Evolutionary conservation across 1,284 basidiomycete genomes (phyloP).

Genomic region (Athelia sp.): DNA sequence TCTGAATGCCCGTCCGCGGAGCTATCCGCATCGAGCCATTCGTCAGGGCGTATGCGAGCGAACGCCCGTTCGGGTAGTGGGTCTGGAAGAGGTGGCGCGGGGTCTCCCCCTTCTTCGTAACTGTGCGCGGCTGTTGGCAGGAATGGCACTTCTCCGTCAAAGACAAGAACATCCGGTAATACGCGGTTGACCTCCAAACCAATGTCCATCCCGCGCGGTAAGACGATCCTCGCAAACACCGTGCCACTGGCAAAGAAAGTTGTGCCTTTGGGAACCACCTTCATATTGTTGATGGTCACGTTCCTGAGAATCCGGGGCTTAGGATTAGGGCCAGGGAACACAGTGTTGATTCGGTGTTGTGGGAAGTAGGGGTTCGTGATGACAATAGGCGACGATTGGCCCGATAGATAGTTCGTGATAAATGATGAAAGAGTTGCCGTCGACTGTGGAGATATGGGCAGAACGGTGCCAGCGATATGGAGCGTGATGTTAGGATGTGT

Average conservation of each 20-base stretch:
- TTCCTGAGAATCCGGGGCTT: constrained; percentile 60
- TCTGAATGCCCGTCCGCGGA: constrained; percentile 32
- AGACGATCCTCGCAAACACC: constrained; percentile 56
- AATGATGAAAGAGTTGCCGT: constrained; percentile 53
- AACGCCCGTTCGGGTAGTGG: constrained; percentile 68
- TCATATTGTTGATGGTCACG: constrained; percentile 72
- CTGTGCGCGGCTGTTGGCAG: background rate
- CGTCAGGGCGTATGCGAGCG: constrained; percentile 62
- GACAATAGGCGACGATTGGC: constrained; percentile 47
- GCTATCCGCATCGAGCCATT: constrained; percentile 60
- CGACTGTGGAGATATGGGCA: constrained; percentile 44
- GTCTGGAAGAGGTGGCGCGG: constrained; percentile 45
- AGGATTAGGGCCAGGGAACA: constrained; percentile 60
- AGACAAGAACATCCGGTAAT: constrained; percentile 70
- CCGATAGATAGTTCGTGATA: constrained; percentile 56
- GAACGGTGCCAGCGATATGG: constrained; percentile 48
- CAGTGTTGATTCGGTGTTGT: constrained; percentile 37
- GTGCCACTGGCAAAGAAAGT: constrained; percentile 61
- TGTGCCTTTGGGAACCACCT: constrained; percentile 46
- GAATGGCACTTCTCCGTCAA: constrained; percentile 60
- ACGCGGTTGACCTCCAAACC: constrained; percentile 55
- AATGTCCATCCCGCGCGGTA: constrained; percentile 63
- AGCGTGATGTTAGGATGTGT: constrained; percentile 67
- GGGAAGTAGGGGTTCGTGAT: constrained; percentile 53
- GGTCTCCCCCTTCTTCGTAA: constrained; percentile 19